Evolutionary conservation across 225 moss, liverwort and hornwort genomes (phyloP).

Genomic region (Anthoceros angustus): DNA sequence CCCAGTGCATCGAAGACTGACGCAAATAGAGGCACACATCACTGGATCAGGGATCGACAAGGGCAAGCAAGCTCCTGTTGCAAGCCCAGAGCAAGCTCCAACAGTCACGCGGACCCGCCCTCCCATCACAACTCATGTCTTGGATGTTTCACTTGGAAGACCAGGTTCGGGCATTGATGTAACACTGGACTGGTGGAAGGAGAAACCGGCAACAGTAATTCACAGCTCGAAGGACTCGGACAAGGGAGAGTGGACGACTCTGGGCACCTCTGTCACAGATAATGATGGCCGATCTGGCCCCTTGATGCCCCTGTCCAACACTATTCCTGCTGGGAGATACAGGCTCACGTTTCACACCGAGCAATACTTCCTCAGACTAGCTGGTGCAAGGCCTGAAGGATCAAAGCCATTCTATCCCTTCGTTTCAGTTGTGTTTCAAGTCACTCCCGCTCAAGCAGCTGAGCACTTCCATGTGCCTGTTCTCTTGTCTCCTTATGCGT

Average conservation of each 20-base stretch:
- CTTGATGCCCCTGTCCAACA: slow-evolving; percentile 49
- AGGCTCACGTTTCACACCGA: slow-evolving; percentile 69
- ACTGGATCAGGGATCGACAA: slow-evolving; percentile 1
- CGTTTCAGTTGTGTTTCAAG: slow-evolving; percentile 57
- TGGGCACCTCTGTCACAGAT: slow-evolving; percentile 68
- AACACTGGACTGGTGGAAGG: slow-evolving; percentile 36
- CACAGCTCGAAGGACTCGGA: slow-evolving; percentile 11
- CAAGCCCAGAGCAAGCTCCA: slow-evolving; percentile 5
- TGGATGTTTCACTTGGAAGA: slow-evolving; percentile 68
- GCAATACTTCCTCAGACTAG: slow-evolving; percentile 43
- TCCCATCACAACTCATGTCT: slow-evolving; percentile 87
- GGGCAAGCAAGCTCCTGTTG: not conserved
- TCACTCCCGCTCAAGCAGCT: slow-evolving; percentile 46
- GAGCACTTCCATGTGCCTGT: slow-evolving; percentile 97
- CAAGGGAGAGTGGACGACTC: slow-evolving; percentile 33
- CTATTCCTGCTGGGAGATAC: slow-evolving; percentile 55
- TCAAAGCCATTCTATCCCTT: slow-evolving; percentile 55
- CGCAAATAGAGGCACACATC: not conserved
- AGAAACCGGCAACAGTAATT: slow-evolving; percentile 12
- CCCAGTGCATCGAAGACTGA: not conserved
- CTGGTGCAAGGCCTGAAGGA: slow-evolving; percentile 13
- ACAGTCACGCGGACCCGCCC: slow-evolving; percentile 24
- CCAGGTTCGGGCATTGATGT: slow-evolving; percentile 73
- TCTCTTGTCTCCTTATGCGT: slow-evolving; percentile 72
- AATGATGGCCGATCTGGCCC: slow-evolving; percentile 62